Conservation (phyloP, 805 yeast species). For the Yarrowia hollandica region DNA sequence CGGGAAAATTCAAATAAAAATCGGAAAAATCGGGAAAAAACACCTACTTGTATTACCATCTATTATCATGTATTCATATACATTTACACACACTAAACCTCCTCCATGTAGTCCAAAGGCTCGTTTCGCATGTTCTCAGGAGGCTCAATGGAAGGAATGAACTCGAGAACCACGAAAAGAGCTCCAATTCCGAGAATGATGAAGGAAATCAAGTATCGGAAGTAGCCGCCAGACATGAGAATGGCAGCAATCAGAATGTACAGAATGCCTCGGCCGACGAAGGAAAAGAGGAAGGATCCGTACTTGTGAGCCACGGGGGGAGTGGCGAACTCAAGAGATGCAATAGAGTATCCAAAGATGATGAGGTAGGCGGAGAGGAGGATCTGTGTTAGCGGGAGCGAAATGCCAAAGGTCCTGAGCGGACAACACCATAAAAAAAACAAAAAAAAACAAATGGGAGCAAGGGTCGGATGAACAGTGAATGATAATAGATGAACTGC, state of each 20-base stretch:
- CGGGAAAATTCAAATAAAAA: too few species aligned
- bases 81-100: not conserved
- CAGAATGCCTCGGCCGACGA: constrained; percentile 70
- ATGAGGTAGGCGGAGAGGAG: constrained; percentile 1
- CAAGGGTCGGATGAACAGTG: too few species aligned
- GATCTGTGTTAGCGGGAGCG: constrained; percentile 6
- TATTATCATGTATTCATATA: not conserved
- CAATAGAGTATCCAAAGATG: constrained; percentile 37
- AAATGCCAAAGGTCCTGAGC: too few species aligned
- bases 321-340: constrained; percentile 48
- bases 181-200: constrained; percentile 62
- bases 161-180: constrained; percentile 61
- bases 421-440: too few species aligned
- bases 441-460: too few species aligned
- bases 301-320: constrained; percentile 50
- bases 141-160: constrained; percentile 70
- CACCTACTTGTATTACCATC: too few species aligned
- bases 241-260: constrained; percentile 54
- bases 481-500: too few species aligned
- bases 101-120: constrained; percentile 22
- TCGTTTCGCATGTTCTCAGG: constrained; percentile 70
- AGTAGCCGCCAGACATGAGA: constrained; percentile 52
- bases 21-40: too few species aligned
- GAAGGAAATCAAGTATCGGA: constrained; percentile 60
- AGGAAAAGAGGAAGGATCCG: constrained; percentile 60